A percentile compares a stretch with the other conserved stretches of the same genome.
These are phyloP conservation scores for Afroboletus lepidellus DNA, from an alignment of 1,284 basidiomycete genomes.

Conservation along the genomic window DNA sequence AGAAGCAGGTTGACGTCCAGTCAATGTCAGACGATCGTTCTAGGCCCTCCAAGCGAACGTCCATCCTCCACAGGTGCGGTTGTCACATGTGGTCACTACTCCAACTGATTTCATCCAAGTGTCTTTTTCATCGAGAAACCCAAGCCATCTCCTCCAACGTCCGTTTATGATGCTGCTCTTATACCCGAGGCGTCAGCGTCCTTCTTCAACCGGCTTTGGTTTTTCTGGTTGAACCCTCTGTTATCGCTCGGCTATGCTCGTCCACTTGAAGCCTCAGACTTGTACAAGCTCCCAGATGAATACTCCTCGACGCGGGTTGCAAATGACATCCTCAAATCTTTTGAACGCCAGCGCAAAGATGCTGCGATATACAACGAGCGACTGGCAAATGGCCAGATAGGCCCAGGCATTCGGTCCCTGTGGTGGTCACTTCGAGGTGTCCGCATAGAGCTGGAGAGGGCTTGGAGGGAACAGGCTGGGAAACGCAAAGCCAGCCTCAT, in stretches of 20 bases:
- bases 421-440: constrained; percentile 64
- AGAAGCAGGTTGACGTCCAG: too few relatives aligned
- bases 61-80: too few relatives aligned
- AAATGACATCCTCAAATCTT: constrained; percentile 61
- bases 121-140: constrained; percentile 11
- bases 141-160: constrained; percentile 39
- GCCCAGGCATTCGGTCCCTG: constrained; percentile 50
- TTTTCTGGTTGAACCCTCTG: constrained; percentile 75
- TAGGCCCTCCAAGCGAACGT: too few relatives aligned
- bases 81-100: too few relatives aligned
- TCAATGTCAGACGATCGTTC: too few relatives aligned
- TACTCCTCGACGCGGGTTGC: constrained; percentile 61
- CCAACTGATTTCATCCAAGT: not conserved
- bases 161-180: constrained; percentile 45
- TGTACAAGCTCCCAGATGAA: constrained; percentile 78
- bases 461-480: constrained; percentile 66
- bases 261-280: constrained; percentile 78
- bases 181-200: constrained; percentile 49
- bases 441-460: constrained; percentile 53
- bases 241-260: constrained; percentile 68
- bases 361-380: constrained; percentile 72
- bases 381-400: constrained; percentile 62
- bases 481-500: constrained; percentile 68
- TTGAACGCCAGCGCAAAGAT: constrained; percentile 55
- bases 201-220: constrained; percentile 44